Base-by-base conservation (phyloP, 2,329 filamentous ascomycete genomes). In the Venturia oleaginea region DNA sequence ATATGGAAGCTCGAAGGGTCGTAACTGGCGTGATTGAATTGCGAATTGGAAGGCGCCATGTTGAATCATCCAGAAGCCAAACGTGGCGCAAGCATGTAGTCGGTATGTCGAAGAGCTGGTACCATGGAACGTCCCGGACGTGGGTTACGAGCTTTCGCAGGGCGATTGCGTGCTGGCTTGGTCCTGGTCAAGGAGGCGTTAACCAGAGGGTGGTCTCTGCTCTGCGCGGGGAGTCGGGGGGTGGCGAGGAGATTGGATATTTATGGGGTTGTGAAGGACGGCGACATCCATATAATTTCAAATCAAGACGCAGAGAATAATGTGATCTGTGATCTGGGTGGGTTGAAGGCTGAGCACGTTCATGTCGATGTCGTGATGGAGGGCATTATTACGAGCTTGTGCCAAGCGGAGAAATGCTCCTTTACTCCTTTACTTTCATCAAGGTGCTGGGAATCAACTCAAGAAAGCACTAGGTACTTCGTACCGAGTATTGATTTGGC, bases 21-120 rank as follows among this genome's bases (percentile, higher is more conserved):
- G n/a, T n/a, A n/a, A n/a, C n/a, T 17, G 17, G 3, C 11, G 22
- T 51, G 27, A 30, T 51, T 51, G 13, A 13, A 57, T 34, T 57
- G 51, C 51, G 51, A 57, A 57, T 57, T 57, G 51, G 51, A 57
- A 57, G 51, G 30, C 51, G 51, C 51, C 51, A 57, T 57, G 51
- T 57, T 57, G 27, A 34, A 34, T 34, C 51, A 57, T 57, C 15
- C 30, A 22, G 8, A 13, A 19, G 46, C 2, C n/a, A 24, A 24
- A 6, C n/a, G 7, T 51, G 51, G 51, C 30, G 11, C 51, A 22
- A 15, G 30, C 46, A 57, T 37, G 4, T 10, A 30, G 27, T 57
- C 30, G 51, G n/a, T 34, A n/a, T 13, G 30, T 57, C 30, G 27
- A 57, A 30, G 19, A 57, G 51, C 51, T 7, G 30, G 27, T 57